Percentiles rank a stretch among this genome's conserved stretches.
Conservation (phyloP, 148 eudicot genomes). For the Camellia lanceoleosa region DNA sequence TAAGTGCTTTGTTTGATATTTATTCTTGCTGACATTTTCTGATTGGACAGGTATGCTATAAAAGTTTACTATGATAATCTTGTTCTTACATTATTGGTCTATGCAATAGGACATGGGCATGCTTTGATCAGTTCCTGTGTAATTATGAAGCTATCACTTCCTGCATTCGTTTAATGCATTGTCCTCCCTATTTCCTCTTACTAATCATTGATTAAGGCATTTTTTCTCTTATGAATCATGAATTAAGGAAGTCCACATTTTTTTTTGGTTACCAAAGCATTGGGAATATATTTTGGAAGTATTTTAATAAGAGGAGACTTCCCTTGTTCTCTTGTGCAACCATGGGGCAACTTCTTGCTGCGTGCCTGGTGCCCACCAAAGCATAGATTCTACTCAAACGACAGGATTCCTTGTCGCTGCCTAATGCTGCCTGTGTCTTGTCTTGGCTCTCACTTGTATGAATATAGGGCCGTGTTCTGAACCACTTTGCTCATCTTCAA, state of each 20-base stretch:
- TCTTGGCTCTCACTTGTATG: too few relatives aligned
- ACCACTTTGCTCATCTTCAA: too few relatives aligned
- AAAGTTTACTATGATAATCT: neutral
- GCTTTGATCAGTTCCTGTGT: neutral
- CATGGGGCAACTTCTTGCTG: too few relatives aligned
- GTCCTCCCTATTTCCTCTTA: neutral
- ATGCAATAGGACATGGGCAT: neutral
- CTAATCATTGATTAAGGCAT: neutral
- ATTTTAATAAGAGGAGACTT: neutral
- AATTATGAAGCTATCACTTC: neutral
- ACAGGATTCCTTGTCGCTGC: too few relatives aligned
- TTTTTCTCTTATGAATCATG: neutral
- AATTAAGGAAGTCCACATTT: neutral
- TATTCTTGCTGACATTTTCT: slow-evolving; percentile 5
- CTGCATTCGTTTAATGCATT: neutral
- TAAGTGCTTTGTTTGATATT: slow-evolving; percentile 34
- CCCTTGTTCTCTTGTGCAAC: too few relatives aligned
- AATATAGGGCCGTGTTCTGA: too few relatives aligned
- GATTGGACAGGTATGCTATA: neutral
- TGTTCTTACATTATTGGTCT: slow-evolving; percentile 1
- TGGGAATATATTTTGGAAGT: neutral
- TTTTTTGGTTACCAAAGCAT: neutral
- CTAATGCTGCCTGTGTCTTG: too few relatives aligned
- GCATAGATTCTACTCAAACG: too few relatives aligned
- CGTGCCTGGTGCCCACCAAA: too few relatives aligned